Evolutionary conservation across 2,329 filamentous ascomycete genomes (phyloP), one percentile per base, ranked within the genome.

Genomic region (Colletotrichum tofieldiae): DNA sequence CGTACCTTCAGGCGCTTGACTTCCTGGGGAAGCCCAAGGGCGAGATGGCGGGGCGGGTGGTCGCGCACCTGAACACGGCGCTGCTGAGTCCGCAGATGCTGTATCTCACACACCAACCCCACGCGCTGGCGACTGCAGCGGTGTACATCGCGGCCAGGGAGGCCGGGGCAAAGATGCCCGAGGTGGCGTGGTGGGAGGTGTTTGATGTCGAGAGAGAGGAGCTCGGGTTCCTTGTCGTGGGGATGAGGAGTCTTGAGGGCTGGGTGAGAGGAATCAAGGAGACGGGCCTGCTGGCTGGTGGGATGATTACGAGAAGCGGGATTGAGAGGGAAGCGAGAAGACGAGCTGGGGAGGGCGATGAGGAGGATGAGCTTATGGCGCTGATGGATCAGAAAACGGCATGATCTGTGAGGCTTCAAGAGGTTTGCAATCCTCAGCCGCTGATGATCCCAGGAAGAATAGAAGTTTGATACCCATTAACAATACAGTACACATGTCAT

Each of bases 131-230:
- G 5, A 94, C 94, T 2, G 94, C 95, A 1, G 94, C 95, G 1
- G 93, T 98, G 41, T 99, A 98, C 80, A 90, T 94, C n/a, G 94
- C 96, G 0, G 93, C 94, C 0, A 89, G 92, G 55, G 95, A 98
- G 75, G 81, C 90, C 1, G 91, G 89, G 0, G 90, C 93, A 16
- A 95, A 94, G 80, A 87, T 98, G 83, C 94, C 96, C 0, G 93
- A 93, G 74, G 90, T 89, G 59, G 92, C 94, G 74, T 99, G 96
- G 96, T 99, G 96, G 96, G 95, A 98, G 82, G 94, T 98, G 0
- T 98, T 98, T 81, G 96, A 99, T 81, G 94, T 96, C 9, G 95
- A 98, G 77, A 88, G 96, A 62, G 96, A 99, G 84, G 95, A 98
- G 80, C 86, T 99, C 45, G 96, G 96, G 0, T 98, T 98, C 77